These are phyloP conservation scores for Fusarium sp. DNA, from an alignment of 2,329 filamentous ascomycete genomes.

Conservation along the genomic window DNA sequence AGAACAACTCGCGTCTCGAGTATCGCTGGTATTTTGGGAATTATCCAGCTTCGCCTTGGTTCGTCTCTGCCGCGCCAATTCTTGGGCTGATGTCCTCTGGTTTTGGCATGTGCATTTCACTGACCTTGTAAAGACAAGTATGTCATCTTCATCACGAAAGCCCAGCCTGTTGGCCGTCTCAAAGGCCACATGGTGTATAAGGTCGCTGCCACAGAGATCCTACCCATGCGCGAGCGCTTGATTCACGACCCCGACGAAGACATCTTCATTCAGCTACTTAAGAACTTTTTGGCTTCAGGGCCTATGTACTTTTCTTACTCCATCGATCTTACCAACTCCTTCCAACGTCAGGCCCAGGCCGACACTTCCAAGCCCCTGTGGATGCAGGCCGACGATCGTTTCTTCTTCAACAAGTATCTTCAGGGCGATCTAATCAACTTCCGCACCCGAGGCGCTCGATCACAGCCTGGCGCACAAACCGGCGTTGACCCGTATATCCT, in stretches of 20 bases:
- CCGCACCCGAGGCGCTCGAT: constrained; percentile 69
- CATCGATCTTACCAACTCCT: constrained; percentile 94
- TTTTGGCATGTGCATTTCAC: constrained; percentile 21
- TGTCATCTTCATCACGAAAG: constrained; percentile 95
- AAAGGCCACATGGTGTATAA: constrained; percentile 98
- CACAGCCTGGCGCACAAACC: constrained; percentile 74
- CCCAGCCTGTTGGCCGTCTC: constrained; percentile 86
- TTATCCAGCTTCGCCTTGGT: constrained; percentile 94
- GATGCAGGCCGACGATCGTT: constrained; percentile 93
- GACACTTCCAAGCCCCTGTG: constrained; percentile 80
- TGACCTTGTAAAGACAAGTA: constrained; percentile 76
- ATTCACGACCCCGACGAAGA: constrained; percentile 95
- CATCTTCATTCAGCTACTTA: constrained; percentile 84
- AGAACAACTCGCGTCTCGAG: constrained; percentile 80
- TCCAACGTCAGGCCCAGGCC: constrained; percentile 88
- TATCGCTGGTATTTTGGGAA: constrained; percentile 92
- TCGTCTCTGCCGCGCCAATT: constrained; percentile 45
- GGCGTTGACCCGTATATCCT: constrained; percentile 91
- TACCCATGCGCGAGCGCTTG: constrained; percentile 90
- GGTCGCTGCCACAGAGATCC: constrained; percentile 87
- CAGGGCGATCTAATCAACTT: constrained; percentile 93
- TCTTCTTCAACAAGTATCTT: constrained; percentile 98
- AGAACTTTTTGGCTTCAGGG: constrained; percentile 80
- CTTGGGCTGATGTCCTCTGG: constrained; percentile 9
- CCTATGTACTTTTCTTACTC: constrained; percentile 99